Evolutionary conservation across 495 filamentous ascomycete species (phyloP).

Genomic region (Trichoderma gamsii): DNA sequence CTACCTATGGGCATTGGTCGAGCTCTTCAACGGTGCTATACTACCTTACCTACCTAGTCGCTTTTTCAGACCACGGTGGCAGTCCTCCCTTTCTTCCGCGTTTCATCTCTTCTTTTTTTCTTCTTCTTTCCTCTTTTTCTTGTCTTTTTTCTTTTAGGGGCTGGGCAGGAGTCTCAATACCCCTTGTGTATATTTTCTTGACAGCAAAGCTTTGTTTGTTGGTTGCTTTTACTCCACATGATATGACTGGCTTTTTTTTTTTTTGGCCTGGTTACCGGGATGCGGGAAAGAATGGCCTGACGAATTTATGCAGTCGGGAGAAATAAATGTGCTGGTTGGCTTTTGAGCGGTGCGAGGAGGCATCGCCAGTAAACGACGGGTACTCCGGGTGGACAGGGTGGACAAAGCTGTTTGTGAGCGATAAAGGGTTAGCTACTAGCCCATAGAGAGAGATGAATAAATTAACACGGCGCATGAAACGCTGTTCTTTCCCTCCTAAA

Average conservation of each 20-base stretch:
- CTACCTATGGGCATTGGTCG: background rate
- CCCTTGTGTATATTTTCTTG: slow-evolving; percentile 10
- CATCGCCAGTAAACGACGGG: background rate
- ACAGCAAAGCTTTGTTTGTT: background rate
- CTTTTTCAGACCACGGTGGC: background rate
- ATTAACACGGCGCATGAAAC: background rate
- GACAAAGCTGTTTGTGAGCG: background rate
- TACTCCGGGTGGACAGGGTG: background rate
- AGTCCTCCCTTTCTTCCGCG: background rate
- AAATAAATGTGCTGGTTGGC: slow-evolving; percentile 4
- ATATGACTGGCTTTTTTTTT: slow-evolving; percentile 1
- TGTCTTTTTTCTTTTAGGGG: background rate
- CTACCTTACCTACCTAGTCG: background rate
- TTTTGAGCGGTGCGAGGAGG: background rate
- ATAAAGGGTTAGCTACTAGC: background rate
- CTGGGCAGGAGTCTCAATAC: slow-evolving; percentile 11
- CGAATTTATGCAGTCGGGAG: slow-evolving; percentile 8
- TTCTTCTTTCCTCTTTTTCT: background rate
- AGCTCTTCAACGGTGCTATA: background rate
- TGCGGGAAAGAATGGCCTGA: slow-evolving; percentile 12
- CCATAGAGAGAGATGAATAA: background rate
- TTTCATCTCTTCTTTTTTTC: background rate
- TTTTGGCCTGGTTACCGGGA: background rate
- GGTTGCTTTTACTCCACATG: background rate
- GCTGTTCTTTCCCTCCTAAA: background rate